Base-by-base conservation (phyloP, 2,329 filamentous ascomycete species). In the Geosmithia flava region DNA sequence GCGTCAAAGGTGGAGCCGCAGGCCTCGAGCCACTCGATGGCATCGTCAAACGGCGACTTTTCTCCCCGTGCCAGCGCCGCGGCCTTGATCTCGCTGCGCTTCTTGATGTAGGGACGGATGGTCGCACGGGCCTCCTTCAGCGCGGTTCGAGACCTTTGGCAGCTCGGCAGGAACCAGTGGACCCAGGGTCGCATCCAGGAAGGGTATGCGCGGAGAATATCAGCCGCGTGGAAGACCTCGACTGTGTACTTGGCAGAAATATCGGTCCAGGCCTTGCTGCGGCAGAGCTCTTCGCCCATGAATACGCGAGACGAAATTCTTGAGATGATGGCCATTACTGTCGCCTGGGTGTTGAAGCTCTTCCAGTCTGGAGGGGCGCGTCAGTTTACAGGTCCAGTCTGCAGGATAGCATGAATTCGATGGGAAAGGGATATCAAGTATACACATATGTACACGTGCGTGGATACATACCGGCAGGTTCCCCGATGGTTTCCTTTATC, bases 1-100 rank as follows among this genome's bases (percentile, higher is more conserved):
- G 48, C 44, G 42, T 56, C 55, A 13, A 51, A 48, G 20, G 73
- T 72, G 15, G 7, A 8, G 19, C 17, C 43, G 5, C 11, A 7
- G 45, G 67, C 64, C 50, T 78, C 74, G 49, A 68, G 66, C 76
- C 75, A 80, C n/a, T 69, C 75, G 44, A 78, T 60, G 53, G 71
- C 74, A 59, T 78, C 74, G 39, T 53, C 52, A 23, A 49, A 51
- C 7, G 74, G 69, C 0, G 71, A 69, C 23, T 67, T 62, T n/a
- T 70, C 63, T 1, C 58, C 59, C 7, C 50, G 55, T 11, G 40
- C 43, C 4, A 47, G 44, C 20, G 50, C 49, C 17, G 44, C 47
- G 3, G 58, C 61, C 46, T 68, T 68, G 19, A 69, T 63, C 7
- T 60, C 55, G 11, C 75, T 60, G 2, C 75, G 68, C 53, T 70